These are phyloP conservation scores for Populus hybrid DNA, from an alignment of 441 rosid species.

Conservation along the genomic window DNA sequence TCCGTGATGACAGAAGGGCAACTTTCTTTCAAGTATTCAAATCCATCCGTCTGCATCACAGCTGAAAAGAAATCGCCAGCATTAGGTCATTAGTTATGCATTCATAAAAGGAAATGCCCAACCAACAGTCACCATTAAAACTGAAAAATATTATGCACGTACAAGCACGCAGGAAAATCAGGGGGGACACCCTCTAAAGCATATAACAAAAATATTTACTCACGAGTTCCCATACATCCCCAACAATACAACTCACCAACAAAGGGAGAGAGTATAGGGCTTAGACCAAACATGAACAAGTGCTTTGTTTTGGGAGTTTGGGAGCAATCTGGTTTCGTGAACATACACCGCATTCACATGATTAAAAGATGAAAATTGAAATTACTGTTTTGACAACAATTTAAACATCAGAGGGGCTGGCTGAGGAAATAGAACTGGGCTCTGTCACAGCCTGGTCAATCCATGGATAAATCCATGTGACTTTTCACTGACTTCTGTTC, in stretches of 20 bases:
- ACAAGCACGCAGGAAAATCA: background rate
- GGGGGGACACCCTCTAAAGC: background rate
- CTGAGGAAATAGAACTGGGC: background rate
- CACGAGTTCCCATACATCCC: background rate
- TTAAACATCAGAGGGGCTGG: background rate
- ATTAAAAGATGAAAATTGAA: background rate
- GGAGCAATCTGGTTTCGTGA: background rate
- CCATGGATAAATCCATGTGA: background rate
- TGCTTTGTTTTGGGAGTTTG: background rate
- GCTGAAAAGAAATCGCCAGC: slow-evolving; percentile 39
- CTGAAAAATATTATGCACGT: background rate
- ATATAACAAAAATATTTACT: background rate
- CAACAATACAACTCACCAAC: background rate
- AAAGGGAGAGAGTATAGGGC: background rate
- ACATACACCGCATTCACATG: background rate
- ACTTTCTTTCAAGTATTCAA: slow-evolving; percentile 68
- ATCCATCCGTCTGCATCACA: slow-evolving; percentile 93
- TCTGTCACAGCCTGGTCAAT: background rate
- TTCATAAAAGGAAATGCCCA: background rate
- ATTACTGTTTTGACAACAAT: background rate
- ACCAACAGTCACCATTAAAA: background rate
- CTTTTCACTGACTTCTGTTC: background rate
- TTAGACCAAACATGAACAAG: background rate
- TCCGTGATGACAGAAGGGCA: slow-evolving; percentile 66
- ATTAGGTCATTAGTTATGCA: background rate